Evolutionary conservation across 805 yeast species (phyloP).

Genomic region (Pichia cephalocereana): DNA sequence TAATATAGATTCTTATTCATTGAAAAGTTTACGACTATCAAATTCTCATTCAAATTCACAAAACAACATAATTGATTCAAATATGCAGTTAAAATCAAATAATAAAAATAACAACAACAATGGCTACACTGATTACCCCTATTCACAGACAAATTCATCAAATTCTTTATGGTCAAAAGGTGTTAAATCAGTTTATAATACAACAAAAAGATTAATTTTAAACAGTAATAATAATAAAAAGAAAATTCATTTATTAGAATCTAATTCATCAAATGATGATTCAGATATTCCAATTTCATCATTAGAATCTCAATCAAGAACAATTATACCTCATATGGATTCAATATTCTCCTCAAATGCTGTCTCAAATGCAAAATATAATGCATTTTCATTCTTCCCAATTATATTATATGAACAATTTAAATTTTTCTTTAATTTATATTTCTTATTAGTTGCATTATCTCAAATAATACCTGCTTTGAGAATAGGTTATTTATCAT

Average conservation of each 20-base stretch:
- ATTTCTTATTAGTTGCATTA: slow-evolving; percentile 85
- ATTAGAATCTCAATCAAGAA: slow-evolving; percentile 17
- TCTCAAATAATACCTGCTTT: slow-evolving; percentile 86
- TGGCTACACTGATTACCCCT: not conserved
- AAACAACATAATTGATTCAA: not conserved
- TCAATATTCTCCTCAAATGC: slow-evolving; percentile 55
- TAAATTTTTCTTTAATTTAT: slow-evolving; percentile 90
- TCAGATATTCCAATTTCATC: not conserved
- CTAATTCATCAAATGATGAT: slow-evolving; percentile 9
- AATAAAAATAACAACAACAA: not conserved
- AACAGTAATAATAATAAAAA: slow-evolving; percentile 19
- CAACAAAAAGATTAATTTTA: slow-evolving; percentile 20
- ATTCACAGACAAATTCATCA: slow-evolving; percentile 5
- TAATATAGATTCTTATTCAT: slow-evolving; percentile 19
- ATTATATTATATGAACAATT: slow-evolving; percentile 88
- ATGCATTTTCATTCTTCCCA: slow-evolving; percentile 81
- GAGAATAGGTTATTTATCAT: slow-evolving; percentile 86
- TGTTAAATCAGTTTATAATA: slow-evolving; percentile 19
- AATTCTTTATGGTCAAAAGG: slow-evolving; percentile 24
- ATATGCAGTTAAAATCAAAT: slow-evolving; percentile 1
- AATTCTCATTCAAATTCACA: not conserved
- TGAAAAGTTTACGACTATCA: slow-evolving; percentile 19
- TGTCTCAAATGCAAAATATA: slow-evolving; percentile 89
- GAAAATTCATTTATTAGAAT: slow-evolving; percentile 19
- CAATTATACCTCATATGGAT: slow-evolving; percentile 31